These are phyloP conservation scores for Penicillium riverlandense DNA, from an alignment of 495 filamentous ascomycete species.

Conservation along the genomic window DNA sequence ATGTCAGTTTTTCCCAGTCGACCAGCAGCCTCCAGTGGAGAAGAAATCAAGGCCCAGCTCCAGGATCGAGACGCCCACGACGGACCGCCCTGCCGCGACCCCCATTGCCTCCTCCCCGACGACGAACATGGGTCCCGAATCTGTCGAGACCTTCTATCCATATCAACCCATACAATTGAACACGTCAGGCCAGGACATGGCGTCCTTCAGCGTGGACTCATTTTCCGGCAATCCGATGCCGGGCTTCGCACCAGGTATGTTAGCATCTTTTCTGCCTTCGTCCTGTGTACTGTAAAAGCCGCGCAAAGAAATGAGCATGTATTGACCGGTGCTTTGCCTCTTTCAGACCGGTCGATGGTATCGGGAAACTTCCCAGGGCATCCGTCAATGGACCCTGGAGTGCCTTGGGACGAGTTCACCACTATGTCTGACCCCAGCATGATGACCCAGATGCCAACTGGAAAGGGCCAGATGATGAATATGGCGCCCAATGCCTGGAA, in stretches of 20 bases:
- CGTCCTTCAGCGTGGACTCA: conserved; percentile 21
- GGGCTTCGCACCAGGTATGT: conserved; percentile 31
- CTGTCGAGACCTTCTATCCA: conserved; percentile 34
- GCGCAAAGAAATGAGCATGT: not conserved
- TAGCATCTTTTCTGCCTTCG: not conserved
- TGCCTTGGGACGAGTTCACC: conserved; percentile 36
- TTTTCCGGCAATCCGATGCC: conserved; percentile 28
- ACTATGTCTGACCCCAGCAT: conserved; percentile 35
- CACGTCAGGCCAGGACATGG: conserved; percentile 28
- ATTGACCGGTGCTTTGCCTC: not conserved
- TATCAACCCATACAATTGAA: conserved; percentile 34
- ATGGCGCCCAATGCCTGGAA: conserved; percentile 27
- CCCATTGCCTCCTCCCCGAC: conserved; percentile 36
- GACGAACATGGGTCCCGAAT: conserved; percentile 19
- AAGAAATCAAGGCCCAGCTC: conserved; percentile 43
- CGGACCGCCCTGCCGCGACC: conserved; percentile 36
- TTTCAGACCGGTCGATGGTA: conserved; percentile 22
- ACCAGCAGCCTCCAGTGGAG: conserved; percentile 64
- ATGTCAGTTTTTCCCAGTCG: conserved; percentile 89
- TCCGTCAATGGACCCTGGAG: conserved; percentile 27
- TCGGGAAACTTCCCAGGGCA: conserved; percentile 22
- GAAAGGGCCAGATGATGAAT: conserved; percentile 32
- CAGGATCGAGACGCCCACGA: conserved; percentile 32
- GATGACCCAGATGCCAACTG: conserved; percentile 27
- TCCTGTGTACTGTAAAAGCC: too few species aligned